Evolutionary conservation across 352 stramenopile genomes (phyloP).

Genomic region (Halophytophthora polymorphica): DNA sequence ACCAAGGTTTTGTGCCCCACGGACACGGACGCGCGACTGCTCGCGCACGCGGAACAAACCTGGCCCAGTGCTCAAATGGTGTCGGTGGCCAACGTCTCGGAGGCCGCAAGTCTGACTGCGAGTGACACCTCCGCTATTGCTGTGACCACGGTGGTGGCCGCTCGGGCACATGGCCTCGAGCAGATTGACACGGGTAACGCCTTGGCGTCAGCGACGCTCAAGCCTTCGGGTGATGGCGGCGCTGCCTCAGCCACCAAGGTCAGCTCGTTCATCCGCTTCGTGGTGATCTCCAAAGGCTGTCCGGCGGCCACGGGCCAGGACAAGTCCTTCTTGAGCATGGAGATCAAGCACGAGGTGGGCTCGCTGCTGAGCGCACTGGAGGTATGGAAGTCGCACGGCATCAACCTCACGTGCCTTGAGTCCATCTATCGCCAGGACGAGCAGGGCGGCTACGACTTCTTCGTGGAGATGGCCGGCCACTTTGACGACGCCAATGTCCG

Average conservation of each 20-base stretch:
- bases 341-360: conserved; percentile 86
- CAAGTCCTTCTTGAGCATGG: conserved; percentile 84
- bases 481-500: conserved; percentile 66
- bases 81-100: conserved; percentile 56
- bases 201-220: conserved; percentile 42
- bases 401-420: conserved; percentile 85
- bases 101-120: conserved; percentile 44
- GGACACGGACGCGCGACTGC: conserved; percentile 49
- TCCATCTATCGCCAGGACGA: conserved; percentile 75
- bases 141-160: conserved; percentile 53
- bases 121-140: conserved; percentile 40
- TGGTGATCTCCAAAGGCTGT: conserved; percentile 67
- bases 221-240: conserved; percentile 13
- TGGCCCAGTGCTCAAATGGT: conserved; percentile 76
- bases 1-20: conserved; percentile 55
- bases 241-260: conserved; percentile 4
- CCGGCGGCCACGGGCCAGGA: conserved; percentile 66
- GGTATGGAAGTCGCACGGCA: conserved; percentile 75
- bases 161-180: conserved; percentile 34
- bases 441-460: conserved; percentile 80
- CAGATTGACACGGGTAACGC: conserved; percentile 51
- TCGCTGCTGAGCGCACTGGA: conserved; percentile 74
- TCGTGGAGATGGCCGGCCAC: conserved; percentile 79
- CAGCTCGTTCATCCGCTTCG: conserved; percentile 68
- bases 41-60: conserved; percentile 60